These are phyloP conservation scores for Talaromyces sp. DNA, from an alignment of 2,329 filamentous ascomycete genomes.

Conservation along the genomic window DNA sequence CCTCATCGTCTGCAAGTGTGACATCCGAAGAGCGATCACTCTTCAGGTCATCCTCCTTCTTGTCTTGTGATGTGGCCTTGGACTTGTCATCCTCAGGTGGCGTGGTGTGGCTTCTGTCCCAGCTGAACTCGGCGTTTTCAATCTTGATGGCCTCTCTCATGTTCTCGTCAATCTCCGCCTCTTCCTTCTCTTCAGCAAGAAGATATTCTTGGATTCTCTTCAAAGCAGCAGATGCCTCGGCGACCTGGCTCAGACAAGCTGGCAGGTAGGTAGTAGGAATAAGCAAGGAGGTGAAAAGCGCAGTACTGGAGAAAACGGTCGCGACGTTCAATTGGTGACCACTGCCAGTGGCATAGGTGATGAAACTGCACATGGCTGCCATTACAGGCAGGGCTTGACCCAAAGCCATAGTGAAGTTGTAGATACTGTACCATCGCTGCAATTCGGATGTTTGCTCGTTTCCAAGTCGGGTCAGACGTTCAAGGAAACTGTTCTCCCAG, in stretches of 20 bases:
- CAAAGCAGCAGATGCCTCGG: neutral
- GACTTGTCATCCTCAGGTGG: neutral
- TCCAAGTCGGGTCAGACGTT: neutral
- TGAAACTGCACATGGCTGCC: neutral
- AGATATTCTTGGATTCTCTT: neutral
- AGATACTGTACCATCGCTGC: neutral
- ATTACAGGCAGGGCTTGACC: neutral
- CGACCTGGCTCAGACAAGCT: neutral
- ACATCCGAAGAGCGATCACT: neutral
- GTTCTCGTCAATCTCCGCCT: neutral
- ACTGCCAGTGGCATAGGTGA: slow-evolving; percentile 1
- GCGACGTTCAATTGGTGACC: neutral
- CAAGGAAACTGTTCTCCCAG: slow-evolving; percentile 2
- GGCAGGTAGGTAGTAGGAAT: neutral
- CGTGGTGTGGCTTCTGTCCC: neutral
- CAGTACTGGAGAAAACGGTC: slow-evolving; percentile 1
- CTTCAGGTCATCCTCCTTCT: neutral
- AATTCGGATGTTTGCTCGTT: neutral
- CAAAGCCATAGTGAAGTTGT: slow-evolving; percentile 1
- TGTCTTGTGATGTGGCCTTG: neutral
- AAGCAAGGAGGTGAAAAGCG: neutral
- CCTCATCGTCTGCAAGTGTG: neutral
- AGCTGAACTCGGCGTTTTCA: neutral
- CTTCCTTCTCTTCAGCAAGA: neutral
- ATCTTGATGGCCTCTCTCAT: neutral